Evolutionary conservation across 768 basidiomycete species (phyloP).

Genomic region (Boletus rufocinnamomeus): DNA sequence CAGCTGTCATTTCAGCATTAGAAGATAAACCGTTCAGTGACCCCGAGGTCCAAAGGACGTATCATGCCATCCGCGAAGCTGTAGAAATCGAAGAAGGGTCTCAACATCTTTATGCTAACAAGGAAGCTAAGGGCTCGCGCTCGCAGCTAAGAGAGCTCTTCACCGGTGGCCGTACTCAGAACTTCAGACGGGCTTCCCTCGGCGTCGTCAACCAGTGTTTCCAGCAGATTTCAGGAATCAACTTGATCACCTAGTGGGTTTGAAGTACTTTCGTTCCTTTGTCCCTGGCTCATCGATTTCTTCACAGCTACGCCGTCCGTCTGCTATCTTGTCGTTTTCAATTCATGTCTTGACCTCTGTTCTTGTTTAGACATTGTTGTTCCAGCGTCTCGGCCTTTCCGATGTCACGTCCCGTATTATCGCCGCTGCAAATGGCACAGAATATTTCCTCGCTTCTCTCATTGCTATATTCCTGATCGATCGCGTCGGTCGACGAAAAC

Average conservation of each 20-base stretch:
- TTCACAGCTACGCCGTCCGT: slow-evolving; percentile 36
- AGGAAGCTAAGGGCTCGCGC: slow-evolving; percentile 2
- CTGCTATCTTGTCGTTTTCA: neutral
- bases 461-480: slow-evolving; percentile 74
- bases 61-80: slow-evolving; percentile 55
- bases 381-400: slow-evolving; percentile 58
- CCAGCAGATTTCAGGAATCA: slow-evolving; percentile 71
- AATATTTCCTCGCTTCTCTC: slow-evolving; percentile 72
- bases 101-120: neutral
- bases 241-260: slow-evolving; percentile 63
- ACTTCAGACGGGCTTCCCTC: slow-evolving; percentile 57
- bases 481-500: slow-evolving; percentile 66
- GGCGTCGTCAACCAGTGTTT: slow-evolving; percentile 64
- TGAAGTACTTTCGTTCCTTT: slow-evolving; percentile 12
- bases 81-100: slow-evolving; percentile 43
- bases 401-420: slow-evolving; percentile 61
- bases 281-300: slow-evolving; percentile 20
- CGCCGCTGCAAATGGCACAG: slow-evolving; percentile 68
- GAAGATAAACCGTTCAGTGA: slow-evolving; percentile 53
- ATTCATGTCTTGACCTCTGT: neutral
- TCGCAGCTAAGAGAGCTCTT: slow-evolving; percentile 53
- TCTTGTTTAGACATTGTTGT: slow-evolving; percentile 46
- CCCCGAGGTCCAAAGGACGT: slow-evolving; percentile 49
- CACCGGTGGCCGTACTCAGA: slow-evolving; percentile 56
- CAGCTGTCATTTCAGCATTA: slow-evolving; percentile 63